Evolutionary conservation across 176 grass and related monocot genomes (phyloP).

Genomic region (Carex cristatella): DNA sequence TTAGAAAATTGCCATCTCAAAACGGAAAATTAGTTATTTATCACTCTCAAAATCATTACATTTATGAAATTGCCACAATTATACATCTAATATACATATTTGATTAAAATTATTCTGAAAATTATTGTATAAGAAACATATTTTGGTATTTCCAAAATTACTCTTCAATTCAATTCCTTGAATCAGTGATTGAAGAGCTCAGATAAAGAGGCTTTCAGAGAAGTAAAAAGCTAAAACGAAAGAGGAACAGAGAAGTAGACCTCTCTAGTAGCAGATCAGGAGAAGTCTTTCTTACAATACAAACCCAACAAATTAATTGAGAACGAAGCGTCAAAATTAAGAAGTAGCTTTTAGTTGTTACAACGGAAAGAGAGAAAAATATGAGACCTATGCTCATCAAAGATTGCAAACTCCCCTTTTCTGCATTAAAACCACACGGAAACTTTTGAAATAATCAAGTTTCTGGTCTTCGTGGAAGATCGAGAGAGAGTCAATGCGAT

Average conservation of each 20-base stretch:
- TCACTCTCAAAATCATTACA: no score
- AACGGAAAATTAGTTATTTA: no score
- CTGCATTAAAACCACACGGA: slow-evolving; percentile 16
- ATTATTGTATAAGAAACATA: no score
- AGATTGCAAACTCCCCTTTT: background rate
- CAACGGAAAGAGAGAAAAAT: background rate
- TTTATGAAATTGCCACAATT: no score
- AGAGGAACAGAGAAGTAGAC: background rate
- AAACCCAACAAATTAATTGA: background rate
- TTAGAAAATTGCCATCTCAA: no score
- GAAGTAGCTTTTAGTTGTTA: background rate
- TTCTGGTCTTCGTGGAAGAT: background rate
- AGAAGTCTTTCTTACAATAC: background rate
- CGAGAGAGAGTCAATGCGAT: background rate
- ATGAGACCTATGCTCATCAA: background rate
- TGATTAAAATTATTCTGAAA: no score
- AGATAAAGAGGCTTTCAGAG: background rate
- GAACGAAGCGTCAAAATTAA: background rate
- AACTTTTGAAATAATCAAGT: slow-evolving; percentile 1
- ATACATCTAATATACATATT: no score
- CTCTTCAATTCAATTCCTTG: background rate
- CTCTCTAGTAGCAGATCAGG: background rate
- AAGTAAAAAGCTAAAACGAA: background rate
- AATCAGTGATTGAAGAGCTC: background rate
- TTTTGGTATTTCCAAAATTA: no score